Percentiles rank a stretch among this genome's conserved stretches.
Evolutionary conservation across 2,329 filamentous ascomycete genomes (phyloP).

Genomic region (Penicillium sp.): DNA sequence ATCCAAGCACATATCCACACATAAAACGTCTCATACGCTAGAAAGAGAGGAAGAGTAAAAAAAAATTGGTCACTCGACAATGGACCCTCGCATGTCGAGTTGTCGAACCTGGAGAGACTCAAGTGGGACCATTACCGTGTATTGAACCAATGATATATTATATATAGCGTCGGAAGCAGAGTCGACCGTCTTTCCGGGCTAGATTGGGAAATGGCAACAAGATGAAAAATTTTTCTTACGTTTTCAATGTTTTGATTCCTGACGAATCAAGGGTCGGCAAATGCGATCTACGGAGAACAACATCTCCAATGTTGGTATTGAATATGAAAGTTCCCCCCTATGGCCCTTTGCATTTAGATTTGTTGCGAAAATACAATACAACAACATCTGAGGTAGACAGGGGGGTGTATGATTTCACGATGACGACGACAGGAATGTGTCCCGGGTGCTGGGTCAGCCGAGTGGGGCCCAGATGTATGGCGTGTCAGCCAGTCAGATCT

Average conservation of each 20-base stretch:
- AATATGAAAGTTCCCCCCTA: not conserved
- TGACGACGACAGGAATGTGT: slow-evolving; percentile 39
- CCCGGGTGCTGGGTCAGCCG: slow-evolving; percentile 17
- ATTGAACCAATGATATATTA: not conserved
- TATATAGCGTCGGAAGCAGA: not conserved
- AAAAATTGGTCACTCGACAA: not conserved
- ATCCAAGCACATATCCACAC: not conserved
- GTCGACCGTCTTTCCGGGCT: not conserved
- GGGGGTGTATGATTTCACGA: slow-evolving; percentile 36
- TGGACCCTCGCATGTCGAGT: slow-evolving; percentile 1
- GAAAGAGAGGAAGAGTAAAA: not conserved
- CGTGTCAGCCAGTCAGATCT: not conserved
- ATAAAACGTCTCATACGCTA: not conserved
- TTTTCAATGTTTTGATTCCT: not conserved
- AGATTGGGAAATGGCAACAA: not conserved
- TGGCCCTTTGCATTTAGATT: not conserved
- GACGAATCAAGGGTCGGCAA: not conserved
- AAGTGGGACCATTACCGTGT: not conserved
- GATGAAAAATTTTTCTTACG: not conserved
- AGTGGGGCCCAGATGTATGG: slow-evolving; percentile 13
- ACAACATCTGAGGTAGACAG: not conserved
- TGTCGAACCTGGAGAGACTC: slow-evolving; percentile 2
- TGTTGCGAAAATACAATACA: not conserved
- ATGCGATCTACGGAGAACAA: not conserved
- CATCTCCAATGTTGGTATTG: not conserved